phyloP scores from a whole-genome alignment of 495 filamentous ascomycete species.

The Usnea hakonensis region DNA sequence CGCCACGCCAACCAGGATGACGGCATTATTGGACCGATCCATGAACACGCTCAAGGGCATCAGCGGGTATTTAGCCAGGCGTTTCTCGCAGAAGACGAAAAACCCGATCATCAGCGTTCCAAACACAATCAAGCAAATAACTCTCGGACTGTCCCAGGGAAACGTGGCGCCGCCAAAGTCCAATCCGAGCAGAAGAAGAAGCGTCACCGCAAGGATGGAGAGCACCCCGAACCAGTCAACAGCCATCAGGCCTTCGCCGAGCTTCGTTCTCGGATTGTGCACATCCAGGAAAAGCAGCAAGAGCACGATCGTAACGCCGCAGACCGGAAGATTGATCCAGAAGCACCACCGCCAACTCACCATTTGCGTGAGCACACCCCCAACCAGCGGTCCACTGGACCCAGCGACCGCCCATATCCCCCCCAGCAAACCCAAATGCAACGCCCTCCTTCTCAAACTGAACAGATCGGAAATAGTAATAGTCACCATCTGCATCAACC shows the following conservation, averaged over 20 bases:
- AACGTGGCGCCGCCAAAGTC: slow-evolving; percentile 66
- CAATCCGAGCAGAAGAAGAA: slow-evolving; percentile 76
- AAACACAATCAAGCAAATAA: slow-evolving; percentile 73
- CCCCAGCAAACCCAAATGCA: slow-evolving; percentile 48
- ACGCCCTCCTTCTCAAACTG: slow-evolving; percentile 44
- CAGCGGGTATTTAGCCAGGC: slow-evolving; percentile 65
- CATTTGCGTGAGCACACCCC: slow-evolving; percentile 56
- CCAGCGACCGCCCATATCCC: slow-evolving; percentile 51
- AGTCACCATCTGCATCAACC: slow-evolving; percentile 44
- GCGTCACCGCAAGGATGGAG: slow-evolving; percentile 61
- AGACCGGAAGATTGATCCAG: slow-evolving; percentile 56
- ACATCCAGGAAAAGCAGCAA: slow-evolving; percentile 54
- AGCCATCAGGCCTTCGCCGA: slow-evolving; percentile 60
- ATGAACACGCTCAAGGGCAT: slow-evolving; percentile 67
- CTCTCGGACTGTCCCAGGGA: slow-evolving; percentile 66
- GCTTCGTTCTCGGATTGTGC: slow-evolving; percentile 64
- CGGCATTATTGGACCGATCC: slow-evolving; percentile 50
- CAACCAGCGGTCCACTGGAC: slow-evolving; percentile 57
- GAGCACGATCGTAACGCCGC: slow-evolving; percentile 45
- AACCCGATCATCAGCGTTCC: slow-evolving; percentile 53
- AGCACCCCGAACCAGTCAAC: slow-evolving; percentile 71
- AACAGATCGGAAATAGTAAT: slow-evolving; percentile 53
- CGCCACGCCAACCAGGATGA: slow-evolving; percentile 47
- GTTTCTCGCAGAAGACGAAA: slow-evolving; percentile 63
- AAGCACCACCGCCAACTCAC: slow-evolving; percentile 64